phyloP scores from a whole-genome alignment of 2,329 filamentous ascomycete species.

The Pyricularia pennisetigena region DNA sequence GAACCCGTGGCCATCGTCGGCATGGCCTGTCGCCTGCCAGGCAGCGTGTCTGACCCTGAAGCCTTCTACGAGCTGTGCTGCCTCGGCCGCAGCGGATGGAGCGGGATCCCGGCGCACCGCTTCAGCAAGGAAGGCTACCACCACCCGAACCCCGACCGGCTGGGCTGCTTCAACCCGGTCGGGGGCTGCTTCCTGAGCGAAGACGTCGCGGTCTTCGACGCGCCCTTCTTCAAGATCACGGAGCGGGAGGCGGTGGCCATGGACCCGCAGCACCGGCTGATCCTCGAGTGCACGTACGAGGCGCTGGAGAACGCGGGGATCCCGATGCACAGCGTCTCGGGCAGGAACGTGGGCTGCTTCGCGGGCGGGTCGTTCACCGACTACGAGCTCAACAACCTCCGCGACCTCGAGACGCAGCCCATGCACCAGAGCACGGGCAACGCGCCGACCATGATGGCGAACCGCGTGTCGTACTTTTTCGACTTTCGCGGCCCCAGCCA shows the following conservation, averaged over 20 bases:
- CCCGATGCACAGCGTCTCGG: conserved; percentile 17
- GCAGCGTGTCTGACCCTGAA: conserved; percentile 18
- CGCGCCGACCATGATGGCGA: conserved; percentile 10
- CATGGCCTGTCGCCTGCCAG: conserved; percentile 21
- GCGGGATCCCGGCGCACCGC: conserved; percentile 18
- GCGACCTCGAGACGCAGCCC: conserved; percentile 13
- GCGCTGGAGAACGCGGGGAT: conserved; percentile 22
- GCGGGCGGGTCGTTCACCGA: conserved; percentile 15
- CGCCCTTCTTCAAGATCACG: conserved; percentile 25
- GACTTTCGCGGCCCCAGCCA: conserved; percentile 10
- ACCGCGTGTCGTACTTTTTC: conserved; percentile 15
- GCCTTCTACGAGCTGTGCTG: conserved; percentile 22
- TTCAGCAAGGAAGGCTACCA: conserved; percentile 23
- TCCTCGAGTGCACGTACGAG: conserved; percentile 23
- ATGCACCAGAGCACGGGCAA: conserved; percentile 16
- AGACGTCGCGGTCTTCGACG: conserved; percentile 20
- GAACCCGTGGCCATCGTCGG: conserved; percentile 21
- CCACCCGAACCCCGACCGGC: conserved; percentile 21
- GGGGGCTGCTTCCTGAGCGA: conserved; percentile 22
- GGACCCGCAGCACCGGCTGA: conserved; percentile 21
- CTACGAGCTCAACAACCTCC: conserved; percentile 10
- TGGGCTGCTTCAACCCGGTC: conserved; percentile 21
- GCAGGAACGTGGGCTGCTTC: conserved; percentile 21
- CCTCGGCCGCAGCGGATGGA: conserved; percentile 18
- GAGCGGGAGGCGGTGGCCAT: conserved; percentile 23